phyloP scores from a whole-genome alignment of 2,329 filamentous ascomycete species.

The Sclerotinia spermophila region DNA sequence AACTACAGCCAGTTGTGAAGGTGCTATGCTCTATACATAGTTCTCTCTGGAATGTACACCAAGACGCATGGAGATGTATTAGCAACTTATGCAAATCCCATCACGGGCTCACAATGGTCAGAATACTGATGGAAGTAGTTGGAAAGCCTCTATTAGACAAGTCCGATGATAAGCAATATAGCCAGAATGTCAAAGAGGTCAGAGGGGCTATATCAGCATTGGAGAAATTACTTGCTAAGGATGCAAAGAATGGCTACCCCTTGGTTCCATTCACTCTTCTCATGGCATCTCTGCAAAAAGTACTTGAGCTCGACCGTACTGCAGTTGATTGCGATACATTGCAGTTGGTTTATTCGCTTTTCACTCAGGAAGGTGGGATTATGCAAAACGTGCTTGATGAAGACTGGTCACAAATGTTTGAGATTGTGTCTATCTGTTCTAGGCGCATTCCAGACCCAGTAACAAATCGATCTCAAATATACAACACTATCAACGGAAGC shows the following conservation, averaged over 20 bases:
- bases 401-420: conserved; percentile 61
- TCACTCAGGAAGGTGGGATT: conserved; percentile 50
- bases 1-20: conserved; percentile 63
- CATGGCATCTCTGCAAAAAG: conserved; percentile 53
- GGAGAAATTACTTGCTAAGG: conserved; percentile 59
- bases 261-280: conserved; percentile 55
- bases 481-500: conserved; percentile 21
- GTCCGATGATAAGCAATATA: conserved; percentile 43
- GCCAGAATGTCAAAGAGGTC: conserved; percentile 51
- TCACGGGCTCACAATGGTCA: conserved; percentile 65
- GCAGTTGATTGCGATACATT: conserved; percentile 37
- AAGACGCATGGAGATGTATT: conserved; percentile 66
- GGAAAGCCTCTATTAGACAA: conserved; percentile 46
- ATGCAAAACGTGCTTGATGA: conserved; percentile 59
- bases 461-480: conserved; percentile 24
- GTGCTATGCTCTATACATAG: conserved; percentile 70
- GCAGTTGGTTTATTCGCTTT: conserved; percentile 49
- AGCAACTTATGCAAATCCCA: conserved; percentile 70
- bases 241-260: conserved; percentile 57
- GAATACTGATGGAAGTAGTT: conserved; percentile 61
- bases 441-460: conserved; percentile 30
- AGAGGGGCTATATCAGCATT: conserved; percentile 61
- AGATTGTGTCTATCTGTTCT: conserved; percentile 55
- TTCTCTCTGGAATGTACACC: conserved; percentile 57
- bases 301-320: conserved; percentile 39